Evolutionary conservation across 768 basidiomycete species (phyloP), one percentile per base, ranked within the genome.

Genomic region (Tricholoma hemisulphureum): DNA sequence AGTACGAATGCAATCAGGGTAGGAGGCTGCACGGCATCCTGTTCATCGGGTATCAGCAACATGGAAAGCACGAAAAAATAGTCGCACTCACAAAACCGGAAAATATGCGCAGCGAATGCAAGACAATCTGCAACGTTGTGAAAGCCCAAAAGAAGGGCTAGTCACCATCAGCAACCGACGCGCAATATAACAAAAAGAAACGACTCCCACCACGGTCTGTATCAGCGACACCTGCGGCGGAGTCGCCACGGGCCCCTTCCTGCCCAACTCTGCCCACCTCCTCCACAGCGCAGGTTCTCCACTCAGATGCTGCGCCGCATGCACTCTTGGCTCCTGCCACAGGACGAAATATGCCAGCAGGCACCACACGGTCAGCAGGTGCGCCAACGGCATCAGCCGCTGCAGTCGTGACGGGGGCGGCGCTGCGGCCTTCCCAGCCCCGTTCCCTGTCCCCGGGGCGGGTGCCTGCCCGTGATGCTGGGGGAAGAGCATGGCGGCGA

Each of bases 81-180:
- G 37, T 21, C 6, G 43, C 23, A 67, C 88, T 66, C 66, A 90
- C 90, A 59, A 87, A 80, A 57, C 85, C 83, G 11, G 79, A 80
- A 66, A 89, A 85, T 71, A 93, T 83, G 54, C 85, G 83, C 61
- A 86, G 65, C 8, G 91, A 90, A 63, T 92, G 89, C 43, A 93
- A 66, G 18, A 79, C 78, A 21, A 92, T 76, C 62, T 92, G 83
- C 4, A 93, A 67, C 0, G 91, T 87, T 35, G 83, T 82, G 58
- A 93, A 92, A 7, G 83, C 86, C 88, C 88, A 91, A 69, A 93
- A 89, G 74, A 93, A 89, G 1, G 89, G 85, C 43, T 45, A 18
- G 13, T 23, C 9, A 16, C 37, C 34, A 18, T 41, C 16, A 48
- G 18, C 28, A 48, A 55, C 29, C 37, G 55, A 8, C 52, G 56